Evolutionary conservation across 73 alveolate species (phyloP), one percentile per base, ranked within the genome.

Genomic region (Urostyla sp.): DNA sequence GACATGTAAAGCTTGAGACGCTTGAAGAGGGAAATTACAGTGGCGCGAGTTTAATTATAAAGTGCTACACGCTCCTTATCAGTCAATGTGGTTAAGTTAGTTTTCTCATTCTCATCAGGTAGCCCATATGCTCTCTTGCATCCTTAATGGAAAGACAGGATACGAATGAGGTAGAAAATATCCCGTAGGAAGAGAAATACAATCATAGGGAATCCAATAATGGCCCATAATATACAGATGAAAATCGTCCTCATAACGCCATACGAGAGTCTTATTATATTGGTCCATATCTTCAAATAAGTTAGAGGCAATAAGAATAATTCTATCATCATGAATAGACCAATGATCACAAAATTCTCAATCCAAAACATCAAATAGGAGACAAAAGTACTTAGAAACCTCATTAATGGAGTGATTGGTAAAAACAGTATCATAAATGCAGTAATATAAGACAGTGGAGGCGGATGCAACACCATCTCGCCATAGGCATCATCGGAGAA

Each of bases 391-490:
- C 80, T 23, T 26, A 67, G 13, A 13, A 45, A 40, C 3, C 24
- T 16, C 67, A 57, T 50, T 1, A 30, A 13, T 18, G 23, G 26
- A 10, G 83, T 57, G 60, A 45, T 59, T 4, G 52, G 34, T 23
- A 55, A 13, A 51, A 58, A 46, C 23, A 84, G 88, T 10, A 84
- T 75, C 51, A 84, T 83, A 43, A 84, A 10, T 6, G 75, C 76
- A 23, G 88, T 48, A 26, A 84, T n/a, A 30, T 45, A 58, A 43
- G 80, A 49, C 11, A 84, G 32, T 10, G 92, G 92, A 49, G 92
- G 80, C 7, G 92, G 88, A 32, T 84, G 92, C 24, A 84, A 61
- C 18, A 84, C 84, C 24, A 84, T 58, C 83, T 72, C 91, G 16
- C 81, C 87, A 28, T 73, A 57, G 11, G 69, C 66, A 2, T 44